Evolutionary conservation across 371 early-diverging fungal species (phyloP).

Genomic region (Mortierella sp.): DNA sequence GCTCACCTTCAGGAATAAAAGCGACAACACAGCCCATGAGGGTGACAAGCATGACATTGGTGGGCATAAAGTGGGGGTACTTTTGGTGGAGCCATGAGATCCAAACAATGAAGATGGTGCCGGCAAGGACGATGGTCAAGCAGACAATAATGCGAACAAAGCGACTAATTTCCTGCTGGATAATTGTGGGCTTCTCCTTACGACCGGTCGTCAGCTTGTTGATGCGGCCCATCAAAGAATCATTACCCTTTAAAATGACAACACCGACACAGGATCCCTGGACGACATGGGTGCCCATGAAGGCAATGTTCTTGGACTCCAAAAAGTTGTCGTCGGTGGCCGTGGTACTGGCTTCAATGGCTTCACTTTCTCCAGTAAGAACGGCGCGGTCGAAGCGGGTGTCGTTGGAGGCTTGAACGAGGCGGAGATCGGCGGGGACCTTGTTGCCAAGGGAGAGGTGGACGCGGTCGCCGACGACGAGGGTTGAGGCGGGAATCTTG

Average conservation of each 20-base stretch:
- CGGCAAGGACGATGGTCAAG: slow-evolving; percentile 67
- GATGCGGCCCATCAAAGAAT: slow-evolving; percentile 83
- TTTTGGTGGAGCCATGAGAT: slow-evolving; percentile 61
- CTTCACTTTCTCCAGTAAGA: slow-evolving; percentile 79
- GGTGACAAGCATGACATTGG: slow-evolving; percentile 74
- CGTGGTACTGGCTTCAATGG: slow-evolving; percentile 66
- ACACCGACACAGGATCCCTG: slow-evolving; percentile 75
- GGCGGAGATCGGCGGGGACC: slow-evolving; percentile 78
- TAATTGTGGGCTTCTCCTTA: slow-evolving; percentile 63
- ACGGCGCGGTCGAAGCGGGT: slow-evolving; percentile 77
- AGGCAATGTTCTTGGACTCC: slow-evolving; percentile 77
- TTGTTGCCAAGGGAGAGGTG: slow-evolving; percentile 73
- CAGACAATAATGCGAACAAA: slow-evolving; percentile 77
- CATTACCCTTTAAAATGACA: slow-evolving; percentile 71
- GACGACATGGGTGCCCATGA: slow-evolving; percentile 75
- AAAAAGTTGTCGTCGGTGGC: slow-evolving; percentile 71
- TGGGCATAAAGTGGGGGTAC: slow-evolving; percentile 67
- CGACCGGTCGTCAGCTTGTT: slow-evolving; percentile 66
- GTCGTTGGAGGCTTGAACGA: slow-evolving; percentile 69
- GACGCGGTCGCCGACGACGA: slow-evolving; percentile 73
- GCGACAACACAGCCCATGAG: slow-evolving; percentile 80
- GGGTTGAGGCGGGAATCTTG: slow-evolving; percentile 61
- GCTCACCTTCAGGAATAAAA: slow-evolving; percentile 74
- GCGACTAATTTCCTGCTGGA: slow-evolving; percentile 77
- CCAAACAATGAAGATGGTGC: slow-evolving; percentile 67